Base-by-base conservation (phyloP, 2,329 filamentous ascomycete genomes). In the Phyllosticta capitalensis region DNA sequence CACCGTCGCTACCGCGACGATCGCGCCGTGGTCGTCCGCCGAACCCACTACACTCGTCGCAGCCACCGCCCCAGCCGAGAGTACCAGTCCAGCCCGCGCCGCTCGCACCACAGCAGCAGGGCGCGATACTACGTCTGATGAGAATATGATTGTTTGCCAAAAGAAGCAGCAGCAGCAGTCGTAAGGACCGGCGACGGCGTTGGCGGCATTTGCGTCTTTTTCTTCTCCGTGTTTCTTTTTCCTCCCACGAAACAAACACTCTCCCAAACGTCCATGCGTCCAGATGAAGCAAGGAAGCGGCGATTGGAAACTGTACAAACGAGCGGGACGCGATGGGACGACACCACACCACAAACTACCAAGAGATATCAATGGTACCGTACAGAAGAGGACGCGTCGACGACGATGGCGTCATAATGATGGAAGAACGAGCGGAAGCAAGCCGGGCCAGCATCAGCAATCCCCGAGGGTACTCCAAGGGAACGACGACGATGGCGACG, bases 21-120 rank as follows among this genome's bases (percentile, higher is more conserved):
- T 65, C 72, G 75, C 59, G 79, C 83, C 65, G 77, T 78, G 64
- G 74, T 79, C 64, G 80, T 81, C 67, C 78, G 79, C 66, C 77
- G 81, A 65, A 68, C 73, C 52, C 76, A 78, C 65, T 71, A 68
- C 61, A 74, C 72, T 22, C 74, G 76, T 58, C 76, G 76, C 65
- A 62, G 63, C 56, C 61, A 56, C 63, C 67, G 67, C 52, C 45
- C 50, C 19, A 57, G 55, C 55, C 49, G 59, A 14, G 59, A 61
- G 50, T 61, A 61, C 63, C 71, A 69, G 26, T 68, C 67, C 62
- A 73, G 70, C 64, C 72, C 72, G 1, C 69, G 72, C 54, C 70
- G 67, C 61, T 72, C 70, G 50, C 67, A 73, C 67, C 69, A 72
- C 62, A 72, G 70, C 67, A 67, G 67, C 61, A 70, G 72, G 56